A percentile compares a stretch with the other conserved stretches of the same genome.
These are phyloP conservation scores for Picea sitchensis DNA, from an alignment of 75 land plant species.

Conservation along the genomic window DNA sequence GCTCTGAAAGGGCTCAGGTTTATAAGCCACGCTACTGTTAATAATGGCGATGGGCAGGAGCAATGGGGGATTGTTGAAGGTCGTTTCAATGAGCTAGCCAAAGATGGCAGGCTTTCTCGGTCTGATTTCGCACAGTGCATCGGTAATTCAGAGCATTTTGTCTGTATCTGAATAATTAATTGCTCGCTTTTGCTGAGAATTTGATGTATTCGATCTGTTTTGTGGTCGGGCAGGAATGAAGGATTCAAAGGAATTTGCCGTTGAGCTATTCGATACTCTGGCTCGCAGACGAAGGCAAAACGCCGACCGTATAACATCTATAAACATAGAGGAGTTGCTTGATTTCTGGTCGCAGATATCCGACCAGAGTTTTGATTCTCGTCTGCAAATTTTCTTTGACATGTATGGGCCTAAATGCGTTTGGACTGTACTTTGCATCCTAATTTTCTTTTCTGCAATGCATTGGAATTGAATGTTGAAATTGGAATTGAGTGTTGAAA, in stretches of 20 bases:
- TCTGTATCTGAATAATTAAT: neutral
- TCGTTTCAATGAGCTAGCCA: constrained; percentile 63
- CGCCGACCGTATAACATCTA: constrained; percentile 35
- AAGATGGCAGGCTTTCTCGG: constrained; percentile 60
- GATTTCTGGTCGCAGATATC: constrained; percentile 87
- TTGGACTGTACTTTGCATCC: neutral
- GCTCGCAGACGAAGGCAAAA: constrained; percentile 46
- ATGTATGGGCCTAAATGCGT: constrained; percentile 38
- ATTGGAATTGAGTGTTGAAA: neutral
- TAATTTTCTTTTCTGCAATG: neutral
- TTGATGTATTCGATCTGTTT: neutral
- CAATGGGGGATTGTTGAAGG: constrained; percentile 62
- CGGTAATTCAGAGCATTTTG: constrained; percentile 27
- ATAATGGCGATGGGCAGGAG: constrained; percentile 30
- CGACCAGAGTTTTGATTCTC: constrained; percentile 90
- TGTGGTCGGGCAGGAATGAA: constrained; percentile 63
- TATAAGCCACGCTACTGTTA: constrained; percentile 54
- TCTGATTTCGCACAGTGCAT: constrained; percentile 91
- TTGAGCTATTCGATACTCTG: constrained; percentile 80
- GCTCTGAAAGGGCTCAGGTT: constrained; percentile 78
- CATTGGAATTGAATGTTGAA: too few species aligned
- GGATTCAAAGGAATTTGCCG: constrained; percentile 91
- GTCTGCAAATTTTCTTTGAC: constrained; percentile 95
- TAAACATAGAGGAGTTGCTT: constrained; percentile 66
- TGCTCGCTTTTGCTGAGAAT: neutral